Evolutionary conservation across 2,329 filamentous ascomycete species (phyloP).

Genomic region (Aspergillus melleus): DNA sequence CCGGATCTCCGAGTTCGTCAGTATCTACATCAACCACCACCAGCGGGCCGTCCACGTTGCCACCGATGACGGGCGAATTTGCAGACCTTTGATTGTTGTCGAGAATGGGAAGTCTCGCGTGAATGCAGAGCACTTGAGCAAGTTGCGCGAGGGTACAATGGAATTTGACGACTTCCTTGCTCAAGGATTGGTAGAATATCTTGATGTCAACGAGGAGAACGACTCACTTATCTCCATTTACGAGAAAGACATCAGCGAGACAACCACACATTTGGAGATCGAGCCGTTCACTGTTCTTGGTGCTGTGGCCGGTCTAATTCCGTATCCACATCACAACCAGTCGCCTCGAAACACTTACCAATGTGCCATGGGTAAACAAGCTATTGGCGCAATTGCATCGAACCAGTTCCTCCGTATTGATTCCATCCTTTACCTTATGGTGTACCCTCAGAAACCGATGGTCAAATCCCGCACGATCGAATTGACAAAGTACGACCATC

Average conservation of each 20-base stretch:
- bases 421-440: constrained; percentile 91
- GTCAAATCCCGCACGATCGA: constrained; percentile 97
- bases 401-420: constrained; percentile 98
- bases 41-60: constrained; percentile 91
- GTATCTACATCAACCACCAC: constrained; percentile 93
- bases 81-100: constrained; percentile 91
- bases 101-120: constrained; percentile 84
- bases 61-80: constrained; percentile 95
- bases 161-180: constrained; percentile 93
- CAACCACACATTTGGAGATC: constrained; percentile 93
- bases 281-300: constrained; percentile 97
- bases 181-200: constrained; percentile 87
- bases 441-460: constrained; percentile 97
- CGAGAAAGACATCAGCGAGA: constrained; percentile 77
- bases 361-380: constrained; percentile 99
- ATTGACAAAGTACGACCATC: constrained; percentile 93
- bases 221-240: constrained; percentile 91
- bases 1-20: constrained; percentile 92
- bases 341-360: constrained; percentile 98
- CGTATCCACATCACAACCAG: constrained; percentile 98
- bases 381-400: constrained; percentile 95
- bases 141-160: constrained; percentile 78
- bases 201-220: constrained; percentile 98
- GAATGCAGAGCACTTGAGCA: constrained; percentile 72
- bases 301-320: constrained; percentile 92